Evolutionary conservation across 2,329 filamentous ascomycete genomes (phyloP).

Genomic region (Epichloe brachyelytri): DNA sequence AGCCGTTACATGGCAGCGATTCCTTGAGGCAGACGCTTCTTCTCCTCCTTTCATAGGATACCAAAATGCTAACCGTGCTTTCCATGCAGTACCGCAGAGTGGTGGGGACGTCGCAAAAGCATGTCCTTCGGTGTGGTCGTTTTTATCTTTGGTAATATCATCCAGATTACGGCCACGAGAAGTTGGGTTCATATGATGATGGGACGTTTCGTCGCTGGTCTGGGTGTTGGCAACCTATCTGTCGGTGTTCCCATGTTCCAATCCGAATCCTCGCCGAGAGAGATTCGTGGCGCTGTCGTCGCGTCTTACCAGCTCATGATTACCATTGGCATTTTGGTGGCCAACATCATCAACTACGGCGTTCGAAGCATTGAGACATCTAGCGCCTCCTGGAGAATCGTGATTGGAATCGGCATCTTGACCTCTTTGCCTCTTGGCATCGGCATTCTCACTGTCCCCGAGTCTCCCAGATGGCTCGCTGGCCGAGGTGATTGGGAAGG

Average conservation of each 20-base stretch:
- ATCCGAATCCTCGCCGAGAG: conserved; percentile 47
- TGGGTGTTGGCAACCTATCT: conserved; percentile 54
- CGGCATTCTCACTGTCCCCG: conserved; percentile 41
- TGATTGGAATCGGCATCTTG: conserved; percentile 42
- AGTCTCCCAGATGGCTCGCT: conserved; percentile 45
- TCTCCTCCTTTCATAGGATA: neutral
- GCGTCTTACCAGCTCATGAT: conserved; percentile 63
- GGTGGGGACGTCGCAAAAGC: conserved; percentile 43
- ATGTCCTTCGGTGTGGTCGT: conserved; percentile 40
- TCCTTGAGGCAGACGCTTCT: neutral
- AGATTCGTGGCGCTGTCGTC: conserved; percentile 53
- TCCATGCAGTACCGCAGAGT: conserved; percentile 34
- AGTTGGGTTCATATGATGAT: conserved; percentile 54
- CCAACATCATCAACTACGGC: conserved; percentile 42
- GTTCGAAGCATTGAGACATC: conserved; percentile 28
- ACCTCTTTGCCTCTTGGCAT: conserved; percentile 39
- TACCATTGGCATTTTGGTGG: conserved; percentile 52
- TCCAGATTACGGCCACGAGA: conserved; percentile 47
- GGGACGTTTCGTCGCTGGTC: conserved; percentile 52
- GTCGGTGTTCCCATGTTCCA: conserved; percentile 56
- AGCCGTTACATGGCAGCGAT: neutral
- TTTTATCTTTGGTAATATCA: conserved; percentile 50
- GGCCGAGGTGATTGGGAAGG: conserved; percentile 32
- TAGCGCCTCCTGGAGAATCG: conserved; percentile 45
- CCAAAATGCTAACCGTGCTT: neutral